Evolutionary conservation across 148 eudicot species (phyloP).

Genomic region (Rhododendron vialii): DNA sequence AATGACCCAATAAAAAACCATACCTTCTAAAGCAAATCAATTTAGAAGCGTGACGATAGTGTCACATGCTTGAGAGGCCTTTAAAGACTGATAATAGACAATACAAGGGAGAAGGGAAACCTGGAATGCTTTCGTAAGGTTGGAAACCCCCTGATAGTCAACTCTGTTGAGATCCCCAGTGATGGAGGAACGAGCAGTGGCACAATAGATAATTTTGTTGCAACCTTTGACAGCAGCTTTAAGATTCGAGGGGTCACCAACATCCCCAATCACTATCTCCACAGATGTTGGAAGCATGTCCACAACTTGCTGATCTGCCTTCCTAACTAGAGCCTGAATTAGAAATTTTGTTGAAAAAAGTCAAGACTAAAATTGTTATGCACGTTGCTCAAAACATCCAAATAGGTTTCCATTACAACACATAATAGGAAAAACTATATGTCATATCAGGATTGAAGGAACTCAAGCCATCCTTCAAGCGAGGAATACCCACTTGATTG

Average conservation of each 20-base stretch:
- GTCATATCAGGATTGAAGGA: not conserved
- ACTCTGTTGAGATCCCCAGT: constrained; percentile 92
- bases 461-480: not conserved
- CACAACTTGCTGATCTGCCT: constrained; percentile 49
- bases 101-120: constrained; percentile 22
- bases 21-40: not conserved
- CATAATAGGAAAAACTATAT: not conserved
- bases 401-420: not conserved
- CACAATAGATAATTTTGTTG: constrained; percentile 88
- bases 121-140: constrained; percentile 87
- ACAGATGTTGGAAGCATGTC: constrained; percentile 97
- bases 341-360: not conserved
- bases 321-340: constrained; percentile 78
- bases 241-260: constrained; percentile 74
- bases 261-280: constrained; percentile 82
- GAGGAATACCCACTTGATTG: not conserved
- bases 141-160: constrained; percentile 81
- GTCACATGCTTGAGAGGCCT: not conserved
- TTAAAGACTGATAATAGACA: not conserved
- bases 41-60: not conserved
- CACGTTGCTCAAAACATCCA: not conserved
- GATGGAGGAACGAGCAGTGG: constrained; percentile 93
- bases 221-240: constrained; percentile 67
- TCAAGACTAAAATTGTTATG: not conserved
- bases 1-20: not conserved